phyloP scores from a whole-genome alignment of 441 rosid species.

The Bruguiera hainesii region DNA sequence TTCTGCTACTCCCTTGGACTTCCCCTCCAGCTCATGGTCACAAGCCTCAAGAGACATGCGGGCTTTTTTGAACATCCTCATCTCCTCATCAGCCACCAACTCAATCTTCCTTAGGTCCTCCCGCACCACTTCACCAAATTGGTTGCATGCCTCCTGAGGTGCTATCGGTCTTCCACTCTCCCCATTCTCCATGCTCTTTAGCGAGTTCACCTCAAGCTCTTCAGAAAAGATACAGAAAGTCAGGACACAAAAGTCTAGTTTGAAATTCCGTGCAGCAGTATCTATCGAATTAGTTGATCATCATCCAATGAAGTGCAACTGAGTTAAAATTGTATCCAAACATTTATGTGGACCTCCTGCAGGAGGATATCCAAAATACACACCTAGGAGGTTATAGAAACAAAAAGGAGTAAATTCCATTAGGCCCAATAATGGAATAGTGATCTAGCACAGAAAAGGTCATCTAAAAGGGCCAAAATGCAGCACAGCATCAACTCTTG shows the following conservation, averaged over 20 bases:
- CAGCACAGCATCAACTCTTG: too few relatives aligned
- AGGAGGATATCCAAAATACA: too few relatives aligned
- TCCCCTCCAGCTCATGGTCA: constrained; percentile 87
- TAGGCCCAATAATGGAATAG: too few relatives aligned
- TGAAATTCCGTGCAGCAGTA: not conserved
- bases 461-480: too few relatives aligned
- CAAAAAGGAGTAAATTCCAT: too few relatives aligned
- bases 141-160: constrained; percentile 93
- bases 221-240: constrained; percentile 10
- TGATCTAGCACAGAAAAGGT: too few relatives aligned
- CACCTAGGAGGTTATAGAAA: too few relatives aligned
- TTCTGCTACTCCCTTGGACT: constrained; percentile 80
- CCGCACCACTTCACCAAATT: constrained; percentile 86
- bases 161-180: constrained; percentile 78
- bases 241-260: not conserved
- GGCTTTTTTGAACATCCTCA: constrained; percentile 87
- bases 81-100: constrained; percentile 92
- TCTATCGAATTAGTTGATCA: too few relatives aligned
- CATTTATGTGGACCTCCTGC: too few relatives aligned
- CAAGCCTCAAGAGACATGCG: constrained; percentile 69
- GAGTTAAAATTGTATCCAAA: too few relatives aligned
- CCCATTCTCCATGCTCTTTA: constrained; percentile 71
- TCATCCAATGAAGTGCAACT: too few relatives aligned
- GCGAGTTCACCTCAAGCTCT: constrained; percentile 88
- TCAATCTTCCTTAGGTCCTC: constrained; percentile 96